These are phyloP conservation scores for Crithidia mellificae DNA, from an alignment of 208 protist species.

Conservation along the genomic window DNA sequence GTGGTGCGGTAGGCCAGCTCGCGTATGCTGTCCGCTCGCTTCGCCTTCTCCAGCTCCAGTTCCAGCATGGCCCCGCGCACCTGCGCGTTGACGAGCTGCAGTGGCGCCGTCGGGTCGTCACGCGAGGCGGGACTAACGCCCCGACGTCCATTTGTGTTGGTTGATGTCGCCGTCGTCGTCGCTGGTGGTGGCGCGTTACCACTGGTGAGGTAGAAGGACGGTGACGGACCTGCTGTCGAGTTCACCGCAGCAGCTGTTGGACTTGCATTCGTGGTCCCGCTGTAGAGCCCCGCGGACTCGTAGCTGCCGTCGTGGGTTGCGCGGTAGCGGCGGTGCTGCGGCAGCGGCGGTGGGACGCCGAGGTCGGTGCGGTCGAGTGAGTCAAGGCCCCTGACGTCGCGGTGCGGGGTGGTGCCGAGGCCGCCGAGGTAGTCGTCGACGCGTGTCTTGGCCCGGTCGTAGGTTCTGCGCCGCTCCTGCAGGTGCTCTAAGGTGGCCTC, in stretches of 20 bases:
- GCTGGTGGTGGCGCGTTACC: not conserved
- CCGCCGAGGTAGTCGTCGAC: constrained; percentile 31
- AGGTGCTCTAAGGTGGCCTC: constrained; percentile 54
- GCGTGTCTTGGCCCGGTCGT: constrained; percentile 35
- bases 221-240: constrained; percentile 1
- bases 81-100: constrained; percentile 48
- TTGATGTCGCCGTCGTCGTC: not conserved
- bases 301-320: not conserved
- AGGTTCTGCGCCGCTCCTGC: constrained; percentile 38
- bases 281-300: no score
- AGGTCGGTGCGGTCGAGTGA: constrained; percentile 21
- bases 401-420: constrained; percentile 11
- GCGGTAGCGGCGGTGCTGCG: constrained; percentile 37
- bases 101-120: constrained; percentile 14
- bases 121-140: not conserved
- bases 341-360: constrained; percentile 38
- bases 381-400: constrained; percentile 5
- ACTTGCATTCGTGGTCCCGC: not conserved
- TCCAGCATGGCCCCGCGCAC: constrained; percentile 59
- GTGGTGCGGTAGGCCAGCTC: constrained; percentile 46
- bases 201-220: not conserved
- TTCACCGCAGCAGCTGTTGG: not conserved
- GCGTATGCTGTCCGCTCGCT: constrained; percentile 59
- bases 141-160: not conserved
- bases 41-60: constrained; percentile 71